Evolutionary conservation across 176 grass and related monocot genomes (phyloP).

Genomic region (Saccharum spontaneum): DNA sequence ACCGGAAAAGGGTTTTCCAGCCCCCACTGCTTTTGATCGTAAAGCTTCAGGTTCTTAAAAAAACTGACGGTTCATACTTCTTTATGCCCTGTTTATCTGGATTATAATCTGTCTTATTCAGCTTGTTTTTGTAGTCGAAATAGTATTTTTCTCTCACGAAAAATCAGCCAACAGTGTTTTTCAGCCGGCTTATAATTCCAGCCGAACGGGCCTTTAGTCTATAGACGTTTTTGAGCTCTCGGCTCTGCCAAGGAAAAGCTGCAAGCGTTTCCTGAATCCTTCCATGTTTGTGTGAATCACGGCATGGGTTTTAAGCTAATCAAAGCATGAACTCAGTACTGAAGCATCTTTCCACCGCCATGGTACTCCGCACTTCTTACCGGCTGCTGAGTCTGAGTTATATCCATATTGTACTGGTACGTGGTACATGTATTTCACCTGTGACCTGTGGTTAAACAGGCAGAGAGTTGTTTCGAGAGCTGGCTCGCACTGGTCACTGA

Average conservation of each 20-base stretch:
- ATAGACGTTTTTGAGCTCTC: not conserved
- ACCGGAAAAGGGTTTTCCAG: not conserved
- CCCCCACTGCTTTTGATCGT: not conserved
- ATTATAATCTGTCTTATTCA: no score
- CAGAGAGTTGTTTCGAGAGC: not conserved
- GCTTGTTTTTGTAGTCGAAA: no score
- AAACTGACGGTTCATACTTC: slow-evolving; percentile 4
- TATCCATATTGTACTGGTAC: not conserved
- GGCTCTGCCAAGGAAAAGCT: not conserved
- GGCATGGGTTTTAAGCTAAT: slow-evolving; percentile 21
- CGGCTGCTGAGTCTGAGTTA: not conserved
- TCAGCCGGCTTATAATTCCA: no score
- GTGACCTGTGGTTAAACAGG: no score
- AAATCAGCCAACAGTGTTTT: no score
- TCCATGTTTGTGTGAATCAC: not conserved
- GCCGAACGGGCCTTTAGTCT: no score
- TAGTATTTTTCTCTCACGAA: no score
- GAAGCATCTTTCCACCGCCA: not conserved
- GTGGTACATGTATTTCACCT: no score
- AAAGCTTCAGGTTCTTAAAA: slow-evolving; percentile 26
- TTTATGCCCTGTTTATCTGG: no score
- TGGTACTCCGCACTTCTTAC: no score
- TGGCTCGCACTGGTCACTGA: not conserved
- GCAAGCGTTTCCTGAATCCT: not conserved
- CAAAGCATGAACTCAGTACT: not conserved